phyloP scores from a whole-genome alignment of 305 asterid genomes.

The Caryopteris hybrid region DNA sequence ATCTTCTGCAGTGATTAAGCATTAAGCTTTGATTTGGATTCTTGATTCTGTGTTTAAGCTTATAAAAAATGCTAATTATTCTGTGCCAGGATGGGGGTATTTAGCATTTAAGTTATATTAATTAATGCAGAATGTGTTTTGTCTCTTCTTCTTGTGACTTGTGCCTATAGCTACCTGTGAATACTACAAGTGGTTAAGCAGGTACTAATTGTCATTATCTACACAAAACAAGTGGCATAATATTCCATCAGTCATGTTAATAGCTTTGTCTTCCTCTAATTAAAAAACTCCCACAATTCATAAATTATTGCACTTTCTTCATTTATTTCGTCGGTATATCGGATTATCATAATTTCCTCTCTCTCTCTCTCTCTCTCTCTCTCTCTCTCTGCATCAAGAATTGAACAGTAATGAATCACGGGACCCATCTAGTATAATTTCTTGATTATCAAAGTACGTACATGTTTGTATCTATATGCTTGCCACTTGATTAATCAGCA shows the following conservation, averaged over 20 bases:
- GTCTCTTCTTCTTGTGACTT: conserved; percentile 19
- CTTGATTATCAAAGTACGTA: not conserved
- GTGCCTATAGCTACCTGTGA: conserved; percentile 5
- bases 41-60: not conserved
- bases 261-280: not conserved
- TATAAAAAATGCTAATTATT: conserved; percentile 7
- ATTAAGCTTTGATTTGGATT: no score
- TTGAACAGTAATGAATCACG: conserved; percentile 2
- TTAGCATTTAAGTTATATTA: no score
- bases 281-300: not conserved
- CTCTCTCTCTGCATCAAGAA: not conserved
- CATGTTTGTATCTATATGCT: not conserved
- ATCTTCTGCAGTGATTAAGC: no score
- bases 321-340: no score
- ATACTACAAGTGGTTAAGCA: conserved; percentile 24
- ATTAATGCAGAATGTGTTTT: not conserved
- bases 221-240: conserved; percentile 12
- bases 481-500: not conserved
- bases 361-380: no score
- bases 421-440: not conserved
- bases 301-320: no score
- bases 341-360: no score
- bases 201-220: conserved; percentile 23
- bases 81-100: conserved; percentile 17
- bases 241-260: conserved; percentile 17